A percentile compares a stretch with the other conserved stretches of the same genome.
Conservation (phyloP, 1,284 basidiomycete genomes). For the Cryptococcus deneoformans region DNA sequence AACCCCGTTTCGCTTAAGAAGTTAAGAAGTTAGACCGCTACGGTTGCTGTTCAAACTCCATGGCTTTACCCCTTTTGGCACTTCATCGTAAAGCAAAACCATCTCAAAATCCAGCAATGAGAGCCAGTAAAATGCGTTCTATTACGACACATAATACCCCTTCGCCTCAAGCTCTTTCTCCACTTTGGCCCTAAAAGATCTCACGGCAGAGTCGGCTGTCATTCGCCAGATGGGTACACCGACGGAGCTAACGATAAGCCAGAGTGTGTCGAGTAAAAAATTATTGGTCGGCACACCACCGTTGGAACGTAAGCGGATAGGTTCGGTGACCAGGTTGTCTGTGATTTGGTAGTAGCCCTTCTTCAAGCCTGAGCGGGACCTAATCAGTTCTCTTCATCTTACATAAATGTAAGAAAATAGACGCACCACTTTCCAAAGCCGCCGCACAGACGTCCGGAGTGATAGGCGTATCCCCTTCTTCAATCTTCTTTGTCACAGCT, state of each 20-base stretch:
- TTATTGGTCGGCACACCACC: conserved; percentile 67
- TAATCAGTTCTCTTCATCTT: no score
- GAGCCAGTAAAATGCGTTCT: no score
- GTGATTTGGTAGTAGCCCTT: conserved; percentile 74
- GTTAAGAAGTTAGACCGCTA: no score
- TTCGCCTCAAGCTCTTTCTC: conserved; percentile 23
- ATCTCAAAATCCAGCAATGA: no score
- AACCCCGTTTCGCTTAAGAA: no score
- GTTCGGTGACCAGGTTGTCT: conserved; percentile 62
- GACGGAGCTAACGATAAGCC: conserved; percentile 53
- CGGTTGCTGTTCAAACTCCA: no score
- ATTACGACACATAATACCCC: conserved; percentile 11
- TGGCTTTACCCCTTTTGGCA: no score
- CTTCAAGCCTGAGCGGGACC: conserved; percentile 58
- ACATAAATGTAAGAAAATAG: no score
- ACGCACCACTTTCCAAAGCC: conserved; percentile 62
- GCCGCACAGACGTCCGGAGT: conserved; percentile 66
- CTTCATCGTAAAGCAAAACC: no score
- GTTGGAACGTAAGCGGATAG: conserved; percentile 67
- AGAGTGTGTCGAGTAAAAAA: conserved; percentile 57
- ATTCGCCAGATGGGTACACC: conserved; percentile 27
- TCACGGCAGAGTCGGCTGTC: conserved; percentile 32
- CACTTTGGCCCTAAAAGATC: conserved; percentile 15
- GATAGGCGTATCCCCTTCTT: conserved; percentile 68
- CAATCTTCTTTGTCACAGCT: conserved; percentile 71